Percentiles rank a stretch among this genome's conserved stretches.
These are phyloP conservation scores for Flaveria robusta DNA, from an alignment of 129 eudicot genomes.

Conservation along the genomic window DNA sequence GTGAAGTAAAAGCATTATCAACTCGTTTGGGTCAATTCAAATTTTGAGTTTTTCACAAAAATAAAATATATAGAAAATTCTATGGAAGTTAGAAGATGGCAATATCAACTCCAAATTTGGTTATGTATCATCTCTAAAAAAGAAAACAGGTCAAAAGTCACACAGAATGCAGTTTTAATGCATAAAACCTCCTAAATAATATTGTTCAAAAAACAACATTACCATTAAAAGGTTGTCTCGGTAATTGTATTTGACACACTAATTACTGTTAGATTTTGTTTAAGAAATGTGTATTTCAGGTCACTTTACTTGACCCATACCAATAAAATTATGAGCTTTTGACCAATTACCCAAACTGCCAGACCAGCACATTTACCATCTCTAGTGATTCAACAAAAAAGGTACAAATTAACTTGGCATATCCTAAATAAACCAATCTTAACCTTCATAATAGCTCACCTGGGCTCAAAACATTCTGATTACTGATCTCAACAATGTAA, in stretches of 20 bases:
- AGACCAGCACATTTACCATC: background rate
- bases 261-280: background rate
- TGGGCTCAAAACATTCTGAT: constrained; percentile 64
- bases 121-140: background rate
- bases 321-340: background rate
- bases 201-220: background rate
- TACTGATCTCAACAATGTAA: constrained; percentile 74
- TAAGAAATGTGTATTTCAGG: background rate
- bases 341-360: background rate
- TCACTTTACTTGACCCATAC: background rate
- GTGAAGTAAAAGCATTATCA: too few species aligned
- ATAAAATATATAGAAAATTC: too few species aligned
- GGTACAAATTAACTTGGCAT: background rate
- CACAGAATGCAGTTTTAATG: background rate
- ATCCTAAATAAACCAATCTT: background rate
- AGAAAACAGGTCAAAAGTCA: background rate
- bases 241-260: background rate
- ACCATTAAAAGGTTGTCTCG: background rate
- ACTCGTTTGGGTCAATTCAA: too few species aligned
- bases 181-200: background rate
- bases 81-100: too few species aligned
- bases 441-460: constrained; percentile 51
- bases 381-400: background rate
- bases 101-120: background rate
- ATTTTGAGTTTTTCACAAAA: too few species aligned